Evolutionary conservation across 2,329 filamentous ascomycete genomes (phyloP), one percentile per base, ranked within the genome.

Genomic region (Chaetomium globosum): DNA sequence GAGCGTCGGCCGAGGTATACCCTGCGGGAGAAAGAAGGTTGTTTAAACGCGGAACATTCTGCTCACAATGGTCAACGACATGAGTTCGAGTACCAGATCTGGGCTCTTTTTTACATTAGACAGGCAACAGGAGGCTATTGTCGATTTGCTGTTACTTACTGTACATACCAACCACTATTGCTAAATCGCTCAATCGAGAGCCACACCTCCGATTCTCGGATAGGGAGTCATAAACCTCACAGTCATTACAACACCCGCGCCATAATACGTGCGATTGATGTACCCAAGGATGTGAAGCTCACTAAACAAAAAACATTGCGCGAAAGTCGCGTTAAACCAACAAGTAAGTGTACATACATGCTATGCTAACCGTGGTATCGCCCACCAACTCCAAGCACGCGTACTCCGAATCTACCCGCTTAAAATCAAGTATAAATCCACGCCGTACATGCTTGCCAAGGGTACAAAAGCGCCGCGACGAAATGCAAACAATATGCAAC

Each of bases 291-390:
- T 39, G 9, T 19, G 3, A 43, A n/a, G 1, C 1, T n/a, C 4
- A 6, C 3, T 19, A 16, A 19, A 19, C 39, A 43, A 4, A 19
- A 43, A 51, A 51, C 48, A 51, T 51, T 19, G 52, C 30, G 30
- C 8, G 2, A 31, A 12, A 7, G 12, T 28, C 2, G 3, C 2
- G 19, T 54, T n/a, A 53, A 53, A 53, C 51, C 51, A 28, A 53
- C 51, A 53, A 33, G 13, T 28, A 53, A 33, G 13, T 28, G 26
- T 19, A 9, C 21, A 12, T n/a, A 54, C 30, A 33, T 10, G n/a
- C 19, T n/a, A 30, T 21, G 28, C 16, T 28, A 28, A n/a, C 54
- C 19, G 21, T 60, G 58, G 58, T 60, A 60, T 60, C 58, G 19
- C 36, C 43, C 57, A 10, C 19, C 43, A 51, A 59, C 57, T 26